Evolutionary conservation across 257 asterid species (phyloP).

Genomic region (Lycium barbarum): DNA sequence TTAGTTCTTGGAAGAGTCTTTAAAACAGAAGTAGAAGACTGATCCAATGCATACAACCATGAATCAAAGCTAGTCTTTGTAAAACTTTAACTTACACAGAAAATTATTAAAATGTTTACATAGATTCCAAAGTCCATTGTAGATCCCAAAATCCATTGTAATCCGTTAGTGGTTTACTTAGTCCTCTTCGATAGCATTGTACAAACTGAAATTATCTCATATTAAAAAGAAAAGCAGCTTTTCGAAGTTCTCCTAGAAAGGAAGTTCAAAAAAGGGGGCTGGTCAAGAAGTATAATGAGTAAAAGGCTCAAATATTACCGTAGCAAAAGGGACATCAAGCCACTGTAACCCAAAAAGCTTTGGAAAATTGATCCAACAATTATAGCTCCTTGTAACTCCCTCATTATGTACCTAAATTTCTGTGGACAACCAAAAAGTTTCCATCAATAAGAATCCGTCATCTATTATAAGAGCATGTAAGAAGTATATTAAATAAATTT

Average conservation of each 20-base stretch:
- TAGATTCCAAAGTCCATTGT: background rate
- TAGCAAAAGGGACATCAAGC: conserved; percentile 80
- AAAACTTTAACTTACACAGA: conserved; percentile 9
- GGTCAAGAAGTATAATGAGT: conserved; percentile 21
- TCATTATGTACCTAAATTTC: conserved; percentile 95
- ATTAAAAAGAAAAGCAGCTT: background rate
- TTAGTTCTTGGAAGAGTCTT: background rate
- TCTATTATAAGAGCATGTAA: background rate
- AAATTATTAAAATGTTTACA: background rate
- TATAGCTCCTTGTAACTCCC: conserved; percentile 96
- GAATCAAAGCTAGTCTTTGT: background rate
- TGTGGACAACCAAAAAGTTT: conserved; percentile 34
- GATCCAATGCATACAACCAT: background rate
- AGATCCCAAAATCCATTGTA: background rate
- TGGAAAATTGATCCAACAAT: conserved; percentile 89
- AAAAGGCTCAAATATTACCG: conserved; percentile 55
- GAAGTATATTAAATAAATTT: background rate
- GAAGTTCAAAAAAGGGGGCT: conserved; percentile 6
- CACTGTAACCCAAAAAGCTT: conserved; percentile 89
- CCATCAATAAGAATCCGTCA: background rate
- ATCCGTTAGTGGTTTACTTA: background rate
- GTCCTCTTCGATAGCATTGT: background rate
- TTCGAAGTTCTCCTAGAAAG: background rate
- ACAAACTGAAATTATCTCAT: background rate
- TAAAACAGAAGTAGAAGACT: background rate